A percentile compares a stretch with the other conserved stretches of the same genome.
These are phyloP conservation scores for Bothriochloa decipiens DNA, from an alignment of 176 grass and related monocot genomes.

Conservation along the genomic window DNA sequence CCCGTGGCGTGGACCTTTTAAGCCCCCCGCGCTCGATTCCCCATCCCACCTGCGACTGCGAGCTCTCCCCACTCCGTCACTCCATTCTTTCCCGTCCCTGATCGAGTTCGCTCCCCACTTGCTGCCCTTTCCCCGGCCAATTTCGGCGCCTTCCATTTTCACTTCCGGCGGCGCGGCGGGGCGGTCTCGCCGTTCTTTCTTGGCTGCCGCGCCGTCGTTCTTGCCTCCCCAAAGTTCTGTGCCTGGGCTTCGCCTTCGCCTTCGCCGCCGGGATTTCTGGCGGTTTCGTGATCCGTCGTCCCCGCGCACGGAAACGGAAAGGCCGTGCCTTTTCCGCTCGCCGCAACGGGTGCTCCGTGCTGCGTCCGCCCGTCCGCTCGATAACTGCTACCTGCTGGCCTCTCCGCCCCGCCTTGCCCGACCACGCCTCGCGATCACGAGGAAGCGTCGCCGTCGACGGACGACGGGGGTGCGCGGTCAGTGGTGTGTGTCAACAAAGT, in stretches of 20 bases:
- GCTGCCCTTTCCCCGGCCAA: constrained; percentile 8
- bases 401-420: too few relatives aligned
- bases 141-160: neutral
- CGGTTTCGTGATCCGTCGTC: constrained; percentile 39
- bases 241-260: too few relatives aligned
- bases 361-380: neutral
- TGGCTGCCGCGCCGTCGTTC: neutral
- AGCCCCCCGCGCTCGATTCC: constrained; percentile 30
- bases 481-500: constrained; percentile 17
- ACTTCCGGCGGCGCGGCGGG: neutral
- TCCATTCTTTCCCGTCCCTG: neutral
- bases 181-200: neutral
- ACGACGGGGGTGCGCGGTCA: neutral
- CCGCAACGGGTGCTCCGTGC: constrained; percentile 30
- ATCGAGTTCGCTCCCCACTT: neutral
- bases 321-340: neutral
- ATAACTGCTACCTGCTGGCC: neutral
- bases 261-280: neutral
- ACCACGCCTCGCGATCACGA: constrained; percentile 44
- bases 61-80: neutral
- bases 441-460: constrained; percentile 10
- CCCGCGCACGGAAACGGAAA: neutral
- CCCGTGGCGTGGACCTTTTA: constrained; percentile 38
- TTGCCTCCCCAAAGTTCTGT: neutral
- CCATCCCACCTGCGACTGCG: constrained; percentile 10